Evolutionary conservation across 805 yeast species (phyloP).

Genomic region (Dipodascus albidus): DNA sequence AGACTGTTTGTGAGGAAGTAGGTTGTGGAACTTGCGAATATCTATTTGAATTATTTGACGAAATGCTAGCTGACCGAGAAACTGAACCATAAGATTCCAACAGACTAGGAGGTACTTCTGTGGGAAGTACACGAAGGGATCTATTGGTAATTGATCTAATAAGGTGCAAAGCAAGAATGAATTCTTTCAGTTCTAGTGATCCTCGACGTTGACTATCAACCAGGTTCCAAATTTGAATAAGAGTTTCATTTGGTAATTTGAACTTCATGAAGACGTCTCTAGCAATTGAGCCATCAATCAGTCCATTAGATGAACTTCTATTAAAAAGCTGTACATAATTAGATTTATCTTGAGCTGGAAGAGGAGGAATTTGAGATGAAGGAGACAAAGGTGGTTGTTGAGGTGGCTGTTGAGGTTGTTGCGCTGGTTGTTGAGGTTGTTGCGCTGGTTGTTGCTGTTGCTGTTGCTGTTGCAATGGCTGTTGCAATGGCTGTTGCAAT

Average conservation of each 20-base stretch:
- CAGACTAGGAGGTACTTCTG: conserved; percentile 30
- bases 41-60: conserved; percentile 12
- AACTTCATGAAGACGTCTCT: conserved; percentile 83
- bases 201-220: conserved; percentile 74
- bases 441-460: background rate
- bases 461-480: background rate
- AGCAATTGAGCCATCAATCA: conserved; percentile 70
- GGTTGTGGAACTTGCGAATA: conserved; percentile 13
- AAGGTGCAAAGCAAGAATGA: conserved; percentile 88
- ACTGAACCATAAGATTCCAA: conserved; percentile 3
- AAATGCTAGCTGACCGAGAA: conserved; percentile 1
- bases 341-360: conserved; percentile 26
- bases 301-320: conserved; percentile 46
- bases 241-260: conserved; percentile 57
- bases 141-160: conserved; percentile 74
- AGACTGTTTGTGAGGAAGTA: conserved; percentile 5
- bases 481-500: background rate
- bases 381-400: conserved; percentile 9
- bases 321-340: conserved; percentile 44
- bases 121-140: conserved; percentile 46
- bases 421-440: conserved; percentile 18
- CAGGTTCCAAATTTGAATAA: conserved; percentile 83
- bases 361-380: conserved; percentile 19
- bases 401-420: conserved; percentile 22
- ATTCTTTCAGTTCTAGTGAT: conserved; percentile 57